A percentile compares a stretch with the other conserved stretches of the same genome.
phyloP scores from a whole-genome alignment of 2,329 filamentous ascomycete genomes.

The Seiridium cupressi region DNA sequence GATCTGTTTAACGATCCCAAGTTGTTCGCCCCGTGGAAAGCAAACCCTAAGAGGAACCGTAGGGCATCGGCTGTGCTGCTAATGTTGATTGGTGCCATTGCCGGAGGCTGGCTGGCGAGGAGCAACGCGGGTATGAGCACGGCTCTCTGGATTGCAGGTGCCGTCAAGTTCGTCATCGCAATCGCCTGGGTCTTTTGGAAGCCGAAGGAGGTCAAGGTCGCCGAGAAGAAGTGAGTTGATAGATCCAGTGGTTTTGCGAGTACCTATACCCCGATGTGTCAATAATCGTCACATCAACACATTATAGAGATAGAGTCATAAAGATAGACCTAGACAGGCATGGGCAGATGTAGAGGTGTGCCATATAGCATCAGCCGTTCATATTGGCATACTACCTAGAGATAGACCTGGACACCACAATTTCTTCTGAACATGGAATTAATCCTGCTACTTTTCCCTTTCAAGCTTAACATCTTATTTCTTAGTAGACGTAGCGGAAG shows the following conservation, averaged over 20 bases:
- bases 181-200: constrained; percentile 33
- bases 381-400: neutral
- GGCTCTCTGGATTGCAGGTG: constrained; percentile 43
- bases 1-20: constrained; percentile 51
- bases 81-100: constrained; percentile 45
- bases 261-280: too few species aligned
- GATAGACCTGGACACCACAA: neutral
- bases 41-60: constrained; percentile 50
- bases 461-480: neutral
- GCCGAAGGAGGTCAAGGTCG: neutral
- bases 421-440: neutral
- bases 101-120: constrained; percentile 46
- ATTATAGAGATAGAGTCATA: neutral
- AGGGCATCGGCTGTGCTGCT: constrained; percentile 42
- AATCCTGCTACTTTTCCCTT: neutral
- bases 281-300: neutral
- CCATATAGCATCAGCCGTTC: neutral
- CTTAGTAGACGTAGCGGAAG: constrained; percentile 30
- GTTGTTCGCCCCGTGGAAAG: constrained; percentile 34
- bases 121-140: constrained; percentile 36
- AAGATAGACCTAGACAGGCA: neutral
- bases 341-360: neutral
- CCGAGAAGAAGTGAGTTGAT: constrained; percentile 1
- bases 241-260: too few species aligned
- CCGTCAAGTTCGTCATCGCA: constrained; percentile 40